Base-by-base conservation (phyloP, 306 rosid species). In the Gleditsia sinensis region DNA sequence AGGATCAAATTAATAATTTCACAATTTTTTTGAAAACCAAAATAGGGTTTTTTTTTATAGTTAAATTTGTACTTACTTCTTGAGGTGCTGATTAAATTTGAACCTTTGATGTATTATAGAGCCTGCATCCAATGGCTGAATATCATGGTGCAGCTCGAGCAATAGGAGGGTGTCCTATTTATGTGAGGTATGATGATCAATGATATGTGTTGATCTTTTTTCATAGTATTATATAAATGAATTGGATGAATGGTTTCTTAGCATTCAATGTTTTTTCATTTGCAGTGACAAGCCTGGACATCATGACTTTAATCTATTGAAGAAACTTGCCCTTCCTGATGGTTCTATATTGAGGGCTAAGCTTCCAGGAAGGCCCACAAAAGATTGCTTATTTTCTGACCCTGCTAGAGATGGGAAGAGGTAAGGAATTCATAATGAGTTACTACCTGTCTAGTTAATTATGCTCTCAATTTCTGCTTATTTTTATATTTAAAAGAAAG, bases 61-160 rank as follows among this genome's bases (percentile, higher is more conserved):
- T 34, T 10, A 61, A 17, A 63, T 21, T 11, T 64, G 36, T 43
- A 7, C 19, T 23, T 37, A 8, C 71, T 23, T 8, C 17, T 48
- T 33, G 0, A 2, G 25, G 40, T 59, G 50, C 78, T 76, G 34
- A 78, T 25, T 79, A 64, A 65, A 24, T 36, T 42, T 16, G 4
- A 60, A 9, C 67, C 6, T 55, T 36, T 62, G 65, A 6, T 13
- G 19, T 3, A 61, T 76, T 59, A 51, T 63, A 89, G 89, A 80
- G 87, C 78, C 57, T 85, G 54, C 94, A 89, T 32, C 87, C 94
- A 19, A 86, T 85, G 40, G 94, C 88, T 9, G 91, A 89, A 17
- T 89, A 86, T 67, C 89, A 89, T 2, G 89, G 85, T 43, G 91
- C 94, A n/a, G 91, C 89, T 66, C 89, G 94, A 12, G 89, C 94